A percentile compares a stretch with the other conserved stretches of the same genome.
phyloP scores from a whole-genome alignment of 208 protist species.

The Polymyxa betae region DNA sequence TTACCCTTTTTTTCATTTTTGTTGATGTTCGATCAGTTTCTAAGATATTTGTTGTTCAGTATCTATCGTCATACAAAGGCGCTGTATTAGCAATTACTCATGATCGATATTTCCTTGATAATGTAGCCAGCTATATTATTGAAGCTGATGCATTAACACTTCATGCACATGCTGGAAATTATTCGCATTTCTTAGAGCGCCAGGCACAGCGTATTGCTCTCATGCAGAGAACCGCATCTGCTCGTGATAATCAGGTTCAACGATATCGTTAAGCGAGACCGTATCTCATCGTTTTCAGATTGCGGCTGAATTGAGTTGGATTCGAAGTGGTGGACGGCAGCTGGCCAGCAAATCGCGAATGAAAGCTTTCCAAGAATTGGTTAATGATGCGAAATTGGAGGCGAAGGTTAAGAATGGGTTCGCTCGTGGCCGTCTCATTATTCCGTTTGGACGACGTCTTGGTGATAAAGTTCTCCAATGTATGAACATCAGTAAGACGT shows the following conservation, averaged over 20 bases:
- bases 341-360: slow-evolving; percentile 12
- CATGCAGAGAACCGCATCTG: slow-evolving; percentile 53
- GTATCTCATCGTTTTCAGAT: neutral
- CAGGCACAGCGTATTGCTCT: slow-evolving; percentile 63
- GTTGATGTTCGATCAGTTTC: neutral
- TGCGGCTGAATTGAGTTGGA: slow-evolving; percentile 68
- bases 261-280: no score
- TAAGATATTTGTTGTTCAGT: slow-evolving; percentile 66
- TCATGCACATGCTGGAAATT: slow-evolving; percentile 64
- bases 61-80: slow-evolving; percentile 68
- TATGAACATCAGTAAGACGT: neutral
- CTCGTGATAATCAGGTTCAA: slow-evolving; percentile 57
- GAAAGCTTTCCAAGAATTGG: neutral
- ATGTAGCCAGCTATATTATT: slow-evolving; percentile 71
- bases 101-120: slow-evolving; percentile 75
- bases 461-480: neutral
- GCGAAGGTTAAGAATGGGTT: neutral
- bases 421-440: neutral
- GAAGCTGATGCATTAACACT: slow-evolving; percentile 47
- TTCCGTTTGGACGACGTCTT: slow-evolving; percentile 6
- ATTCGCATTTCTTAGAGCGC: slow-evolving; percentile 65
- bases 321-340: slow-evolving; percentile 53
- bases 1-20: slow-evolving; percentile 1
- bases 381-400: neutral
- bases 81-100: slow-evolving; percentile 70